Evolutionary conservation across 805 yeast species (phyloP).

Genomic region (Soucietia sequanensis): DNA sequence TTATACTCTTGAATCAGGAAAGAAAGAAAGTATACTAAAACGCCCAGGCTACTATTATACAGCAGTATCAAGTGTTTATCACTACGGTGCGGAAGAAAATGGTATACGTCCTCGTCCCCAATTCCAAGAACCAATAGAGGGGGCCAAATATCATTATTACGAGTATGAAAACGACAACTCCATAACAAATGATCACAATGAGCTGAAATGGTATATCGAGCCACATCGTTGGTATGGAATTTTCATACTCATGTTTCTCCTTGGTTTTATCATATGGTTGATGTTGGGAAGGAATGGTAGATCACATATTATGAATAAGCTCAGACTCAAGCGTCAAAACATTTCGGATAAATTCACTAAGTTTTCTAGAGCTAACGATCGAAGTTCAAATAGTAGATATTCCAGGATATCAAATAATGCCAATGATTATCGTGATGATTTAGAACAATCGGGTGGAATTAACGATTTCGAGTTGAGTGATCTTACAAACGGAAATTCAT

Average conservation of each 20-base stretch:
- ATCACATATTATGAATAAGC: constrained; percentile 6
- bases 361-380: background rate
- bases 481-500: background rate
- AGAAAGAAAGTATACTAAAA: constrained; percentile 11
- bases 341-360: background rate
- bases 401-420: background rate
- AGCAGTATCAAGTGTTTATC: constrained; percentile 46
- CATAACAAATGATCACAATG: constrained; percentile 18
- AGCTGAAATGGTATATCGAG: constrained; percentile 42
- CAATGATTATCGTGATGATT: background rate
- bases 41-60: constrained; percentile 51
- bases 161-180: constrained; percentile 36
- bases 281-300: constrained; percentile 32
- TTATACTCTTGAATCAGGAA: constrained; percentile 14
- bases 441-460: background rate
- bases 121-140: constrained; percentile 20
- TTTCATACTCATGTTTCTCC: constrained; percentile 24
- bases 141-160: constrained; percentile 18
- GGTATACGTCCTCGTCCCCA: constrained; percentile 44
- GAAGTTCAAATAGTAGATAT: background rate
- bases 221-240: constrained; percentile 44
- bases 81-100: constrained; percentile 52
- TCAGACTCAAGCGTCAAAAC: constrained; percentile 6
- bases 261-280: constrained; percentile 25
- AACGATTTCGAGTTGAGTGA: background rate